These are phyloP conservation scores for Colletotrichum sp. DNA, from an alignment of 2,329 filamentous ascomycete genomes.

Conservation along the genomic window DNA sequence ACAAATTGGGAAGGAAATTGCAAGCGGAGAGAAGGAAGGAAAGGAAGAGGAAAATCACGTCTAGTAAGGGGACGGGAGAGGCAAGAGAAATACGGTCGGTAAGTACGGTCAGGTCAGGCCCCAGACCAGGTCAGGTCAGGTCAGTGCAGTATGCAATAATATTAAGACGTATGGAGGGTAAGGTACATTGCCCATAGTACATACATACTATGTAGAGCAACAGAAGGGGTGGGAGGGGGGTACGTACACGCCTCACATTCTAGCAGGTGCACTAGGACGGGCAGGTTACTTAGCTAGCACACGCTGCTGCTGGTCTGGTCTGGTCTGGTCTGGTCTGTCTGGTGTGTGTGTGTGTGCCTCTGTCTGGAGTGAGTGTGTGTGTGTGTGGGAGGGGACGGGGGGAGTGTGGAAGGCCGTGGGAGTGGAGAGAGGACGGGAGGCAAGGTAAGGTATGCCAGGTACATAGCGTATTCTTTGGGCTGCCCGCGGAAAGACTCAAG, in stretches of 20 bases:
- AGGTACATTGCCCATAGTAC: neutral
- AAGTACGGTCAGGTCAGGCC: constrained; percentile 16
- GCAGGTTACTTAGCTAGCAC: neutral
- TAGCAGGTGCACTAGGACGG: neutral
- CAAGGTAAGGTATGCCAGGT: neutral
- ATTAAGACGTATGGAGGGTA: constrained; percentile 16
- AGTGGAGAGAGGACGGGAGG: neutral
- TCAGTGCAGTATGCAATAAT: constrained; percentile 22
- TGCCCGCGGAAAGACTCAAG: neutral
- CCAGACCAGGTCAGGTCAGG: constrained; percentile 14
- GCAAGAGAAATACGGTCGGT: constrained; percentile 22
- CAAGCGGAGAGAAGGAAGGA: constrained; percentile 17
- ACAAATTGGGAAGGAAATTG: constrained; percentile 22
- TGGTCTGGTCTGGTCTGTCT: neutral
- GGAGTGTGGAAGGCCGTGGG: neutral
- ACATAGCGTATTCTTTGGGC: neutral
- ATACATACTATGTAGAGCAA: neutral
- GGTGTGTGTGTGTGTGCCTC: neutral
- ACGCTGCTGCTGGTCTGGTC: neutral
- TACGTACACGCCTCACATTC: neutral
- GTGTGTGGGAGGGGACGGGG: neutral
- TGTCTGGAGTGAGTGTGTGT: neutral
- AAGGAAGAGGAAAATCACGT: neutral
- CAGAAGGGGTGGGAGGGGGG: neutral
- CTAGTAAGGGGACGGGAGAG: constrained; percentile 18